Evolutionary conservation across 257 asterid species (phyloP).

Genomic region (Penstemon newberryi): DNA sequence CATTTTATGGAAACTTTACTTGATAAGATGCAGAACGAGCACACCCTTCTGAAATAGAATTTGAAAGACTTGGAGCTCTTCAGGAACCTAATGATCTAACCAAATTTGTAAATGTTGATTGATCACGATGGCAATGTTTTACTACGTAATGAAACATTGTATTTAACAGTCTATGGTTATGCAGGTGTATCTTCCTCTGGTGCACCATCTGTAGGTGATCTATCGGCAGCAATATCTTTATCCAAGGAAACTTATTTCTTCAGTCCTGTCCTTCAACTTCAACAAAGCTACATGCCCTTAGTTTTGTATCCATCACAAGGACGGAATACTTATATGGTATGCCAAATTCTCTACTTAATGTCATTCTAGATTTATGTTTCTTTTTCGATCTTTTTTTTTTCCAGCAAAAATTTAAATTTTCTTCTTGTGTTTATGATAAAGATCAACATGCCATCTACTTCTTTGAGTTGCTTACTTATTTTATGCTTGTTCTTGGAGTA

Average conservation of each 20-base stretch:
- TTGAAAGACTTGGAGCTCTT: too few relatives aligned
- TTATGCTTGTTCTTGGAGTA: too few relatives aligned
- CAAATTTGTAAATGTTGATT: too few relatives aligned
- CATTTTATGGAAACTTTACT: slow-evolving; percentile 58
- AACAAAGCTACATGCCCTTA: slow-evolving; percentile 57
- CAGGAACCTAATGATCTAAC: too few relatives aligned
- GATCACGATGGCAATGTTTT: too few relatives aligned
- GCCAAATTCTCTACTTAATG: not conserved
- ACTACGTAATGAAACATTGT: too few relatives aligned
- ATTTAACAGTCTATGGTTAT: slow-evolving; percentile 34
- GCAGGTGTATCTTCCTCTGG: slow-evolving; percentile 14
- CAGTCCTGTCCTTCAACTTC: slow-evolving; percentile 45
- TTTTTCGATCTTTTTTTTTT: too few relatives aligned
- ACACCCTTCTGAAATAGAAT: slow-evolving; percentile 52
- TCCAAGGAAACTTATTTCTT: slow-evolving; percentile 44
- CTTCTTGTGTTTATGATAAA: too few relatives aligned
- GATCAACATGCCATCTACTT: too few relatives aligned
- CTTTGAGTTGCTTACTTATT: too few relatives aligned
- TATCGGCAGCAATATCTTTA: slow-evolving; percentile 36
- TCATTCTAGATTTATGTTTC: too few relatives aligned
- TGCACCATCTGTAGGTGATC: slow-evolving; percentile 31
- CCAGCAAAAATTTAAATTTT: too few relatives aligned
- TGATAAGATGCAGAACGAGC: slow-evolving; percentile 68
- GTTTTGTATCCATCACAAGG: slow-evolving; percentile 53
- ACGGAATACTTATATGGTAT: slow-evolving; percentile 66